Percentiles rank a stretch among this genome's conserved stretches.
These are phyloP conservation scores for Ogataea pignaliae DNA, from an alignment of 805 yeast species.

Conservation along the genomic window DNA sequence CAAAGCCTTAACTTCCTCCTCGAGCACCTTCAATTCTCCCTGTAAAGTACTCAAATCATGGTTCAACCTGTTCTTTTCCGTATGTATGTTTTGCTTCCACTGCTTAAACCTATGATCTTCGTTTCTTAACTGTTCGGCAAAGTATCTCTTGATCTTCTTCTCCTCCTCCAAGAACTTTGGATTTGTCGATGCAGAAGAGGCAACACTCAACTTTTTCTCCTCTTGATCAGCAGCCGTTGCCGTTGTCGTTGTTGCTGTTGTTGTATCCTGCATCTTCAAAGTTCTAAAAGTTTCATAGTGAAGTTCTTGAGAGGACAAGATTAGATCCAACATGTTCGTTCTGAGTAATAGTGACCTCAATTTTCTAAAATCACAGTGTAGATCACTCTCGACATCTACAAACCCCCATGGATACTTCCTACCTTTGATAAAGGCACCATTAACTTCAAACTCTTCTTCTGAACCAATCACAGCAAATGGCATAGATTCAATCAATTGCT, in stretches of 20 bases:
- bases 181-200: conserved; percentile 46
- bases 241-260: conserved; percentile 12
- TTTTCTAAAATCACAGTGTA: conserved; percentile 80
- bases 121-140: conserved; percentile 93
- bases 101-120: conserved; percentile 97
- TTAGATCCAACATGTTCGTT: conserved; percentile 78
- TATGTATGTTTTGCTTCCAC: conserved; percentile 96
- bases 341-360: conserved; percentile 74
- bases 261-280: conserved; percentile 50
- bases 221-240: conserved; percentile 1
- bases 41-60: conserved; percentile 91
- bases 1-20: conserved; percentile 67
- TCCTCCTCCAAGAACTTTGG: conserved; percentile 97
- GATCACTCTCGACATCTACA: conserved; percentile 82
- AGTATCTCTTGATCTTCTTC: conserved; percentile 85
- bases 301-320: conserved; percentile 72
- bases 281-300: conserved; percentile 81
- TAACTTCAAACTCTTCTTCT: conserved; percentile 62
- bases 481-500: conserved; percentile 75
- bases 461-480: conserved; percentile 84
- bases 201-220: conserved; percentile 32
- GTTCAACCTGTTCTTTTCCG: conserved; percentile 90
- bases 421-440: conserved; percentile 67
- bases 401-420: conserved; percentile 90
- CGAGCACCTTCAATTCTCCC: conserved; percentile 64